Base-by-base conservation (phyloP, 1,139 yeast species). In the Kodamaea suecica region DNA sequence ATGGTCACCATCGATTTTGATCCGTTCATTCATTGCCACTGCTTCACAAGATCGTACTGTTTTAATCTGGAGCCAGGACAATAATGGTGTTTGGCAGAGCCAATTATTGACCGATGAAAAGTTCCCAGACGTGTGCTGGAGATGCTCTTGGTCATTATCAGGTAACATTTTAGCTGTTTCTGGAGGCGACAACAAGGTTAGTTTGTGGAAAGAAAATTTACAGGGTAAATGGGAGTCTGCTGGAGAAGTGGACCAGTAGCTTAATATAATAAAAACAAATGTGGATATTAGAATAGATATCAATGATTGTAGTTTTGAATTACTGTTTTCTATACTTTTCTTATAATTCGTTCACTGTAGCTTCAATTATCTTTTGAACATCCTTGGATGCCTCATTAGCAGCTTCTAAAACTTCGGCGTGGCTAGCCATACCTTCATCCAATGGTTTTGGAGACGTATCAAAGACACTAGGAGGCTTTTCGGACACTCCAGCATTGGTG, bases 41-140 rank as follows among this genome's bases (percentile, higher is more conserved):
- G 97, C 97, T 11, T 90, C 97, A 13, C 98, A 94, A 65, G 98
- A 94, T 60, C 82, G 88, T 57, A 84, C 95, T 1, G 97, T 94
- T 38, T 73, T 88, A 44, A 85, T 92, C 57, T 92, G 98, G 98
- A 82, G 95, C 16, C 73, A 70, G 47, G 90, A 83, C 44, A 66
- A 65, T 39, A 67, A 70, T 32, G 84, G 81, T 3, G 70, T 71
- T 40, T 94, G 98, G 99, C 80, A 80, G 59, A 84, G 84, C 59
- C 82, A 80, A 47, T 66, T 73, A 30, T 73, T 94, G 55, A 78
- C 82, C 34, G 75, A 76, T 23, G 95, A 86, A 34, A 83, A 80
- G 55, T 92, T 92, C 72, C 94, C 96, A 12, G 98, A 92, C 55
- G 97, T 90, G 23, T 87, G 95, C 50, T 94, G 98, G 98, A 82